Evolutionary conservation across 805 yeast genomes (phyloP).

Genomic region (Kuraishia floccosa): DNA sequence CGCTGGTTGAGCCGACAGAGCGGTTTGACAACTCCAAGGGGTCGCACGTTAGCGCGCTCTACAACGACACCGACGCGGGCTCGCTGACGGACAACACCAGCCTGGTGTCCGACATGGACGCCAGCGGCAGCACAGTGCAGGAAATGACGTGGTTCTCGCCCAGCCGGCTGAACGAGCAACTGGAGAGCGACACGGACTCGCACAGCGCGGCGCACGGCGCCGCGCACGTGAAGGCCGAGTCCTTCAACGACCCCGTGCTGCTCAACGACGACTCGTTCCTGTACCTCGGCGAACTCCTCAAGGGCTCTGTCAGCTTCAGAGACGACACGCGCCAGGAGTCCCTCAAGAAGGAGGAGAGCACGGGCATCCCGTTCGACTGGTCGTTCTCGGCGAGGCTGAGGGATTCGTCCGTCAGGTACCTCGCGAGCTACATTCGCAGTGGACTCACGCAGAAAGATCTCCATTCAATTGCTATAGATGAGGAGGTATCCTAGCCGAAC

Average conservation of each 20-base stretch:
- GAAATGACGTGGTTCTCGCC: too few relatives aligned
- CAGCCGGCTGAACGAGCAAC: too few relatives aligned
- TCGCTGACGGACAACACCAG: background rate
- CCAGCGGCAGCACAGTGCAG: too few relatives aligned
- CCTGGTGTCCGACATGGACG: slow-evolving; percentile 3
- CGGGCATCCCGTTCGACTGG: slow-evolving; percentile 10
- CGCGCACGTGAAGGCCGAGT: slow-evolving; percentile 1
- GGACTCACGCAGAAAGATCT: slow-evolving; percentile 11
- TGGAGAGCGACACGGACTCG: background rate
- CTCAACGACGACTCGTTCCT: slow-evolving; percentile 28
- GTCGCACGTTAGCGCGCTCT: too few relatives aligned
- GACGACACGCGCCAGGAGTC: slow-evolving; percentile 1
- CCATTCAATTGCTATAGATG: slow-evolving; percentile 2
- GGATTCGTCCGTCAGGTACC: slow-evolving; percentile 23
- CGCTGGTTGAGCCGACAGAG: too few relatives aligned
- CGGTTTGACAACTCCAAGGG: too few relatives aligned
- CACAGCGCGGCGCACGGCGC: background rate
- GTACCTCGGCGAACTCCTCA: slow-evolving; percentile 26
- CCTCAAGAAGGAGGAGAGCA: slow-evolving; percentile 4
- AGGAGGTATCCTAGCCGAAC: slow-evolving; percentile 12
- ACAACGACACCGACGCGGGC: background rate
- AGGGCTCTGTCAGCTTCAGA: slow-evolving; percentile 9
- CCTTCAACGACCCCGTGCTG: slow-evolving; percentile 6
- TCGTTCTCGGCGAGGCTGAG: slow-evolving; percentile 4
- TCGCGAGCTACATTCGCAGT: slow-evolving; percentile 19